A percentile compares a stretch with the other conserved stretches of the same genome.
phyloP scores from a whole-genome alignment of 441 rosid species.

The Pelargonium fulgidum region DNA sequence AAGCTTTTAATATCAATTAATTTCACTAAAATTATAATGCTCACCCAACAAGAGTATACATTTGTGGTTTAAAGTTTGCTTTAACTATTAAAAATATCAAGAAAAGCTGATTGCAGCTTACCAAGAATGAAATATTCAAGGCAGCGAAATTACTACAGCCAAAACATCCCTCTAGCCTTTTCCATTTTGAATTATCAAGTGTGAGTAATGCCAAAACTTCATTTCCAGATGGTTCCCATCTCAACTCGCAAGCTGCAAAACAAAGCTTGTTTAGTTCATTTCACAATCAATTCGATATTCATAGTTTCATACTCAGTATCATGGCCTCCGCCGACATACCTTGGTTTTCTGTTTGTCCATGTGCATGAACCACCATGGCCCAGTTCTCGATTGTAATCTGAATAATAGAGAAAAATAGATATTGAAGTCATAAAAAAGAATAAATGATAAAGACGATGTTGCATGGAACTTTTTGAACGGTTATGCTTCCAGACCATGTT shows the following conservation, averaged over 20 bases:
- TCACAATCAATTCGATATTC: background rate
- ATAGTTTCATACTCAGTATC: too few relatives aligned
- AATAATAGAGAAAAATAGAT: conserved; percentile 1
- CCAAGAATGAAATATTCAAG: too few relatives aligned
- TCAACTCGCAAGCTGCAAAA: conserved; percentile 9
- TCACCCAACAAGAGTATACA: too few relatives aligned
- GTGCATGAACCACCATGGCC: conserved; percentile 41
- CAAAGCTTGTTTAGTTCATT: background rate
- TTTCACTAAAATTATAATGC: too few relatives aligned
- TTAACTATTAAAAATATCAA: too few relatives aligned
- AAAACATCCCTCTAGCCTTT: too few relatives aligned
- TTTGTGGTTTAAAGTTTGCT: too few relatives aligned
- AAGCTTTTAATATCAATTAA: too few relatives aligned
- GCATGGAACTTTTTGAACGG: background rate
- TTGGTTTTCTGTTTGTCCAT: conserved; percentile 11
- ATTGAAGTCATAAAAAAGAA: background rate
- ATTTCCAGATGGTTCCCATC: conserved; percentile 3
- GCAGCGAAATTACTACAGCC: too few relatives aligned
- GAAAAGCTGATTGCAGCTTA: too few relatives aligned
- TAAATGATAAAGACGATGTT: background rate
- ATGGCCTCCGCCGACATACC: background rate
- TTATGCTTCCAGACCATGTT: background rate
- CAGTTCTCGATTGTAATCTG: conserved; percentile 29
- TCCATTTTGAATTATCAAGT: too few relatives aligned
- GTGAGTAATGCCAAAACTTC: too few relatives aligned